Evolutionary conservation across 345 rosid species (phyloP).

Genomic region (Fremontodendron californicum): DNA sequence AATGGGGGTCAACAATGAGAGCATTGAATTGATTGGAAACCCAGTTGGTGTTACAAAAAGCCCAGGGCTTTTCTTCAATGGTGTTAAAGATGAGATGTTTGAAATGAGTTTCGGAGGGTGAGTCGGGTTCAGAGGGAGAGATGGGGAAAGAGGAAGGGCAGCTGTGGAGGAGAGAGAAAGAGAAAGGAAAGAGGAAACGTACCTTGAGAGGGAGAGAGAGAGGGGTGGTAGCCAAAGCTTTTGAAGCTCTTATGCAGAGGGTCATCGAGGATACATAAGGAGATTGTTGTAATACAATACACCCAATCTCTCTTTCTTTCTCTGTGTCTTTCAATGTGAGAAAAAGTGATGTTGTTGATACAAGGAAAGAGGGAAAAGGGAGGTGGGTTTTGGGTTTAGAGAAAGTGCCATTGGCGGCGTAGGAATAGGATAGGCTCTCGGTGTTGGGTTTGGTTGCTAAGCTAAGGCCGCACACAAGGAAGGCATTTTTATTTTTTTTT

Average conservation of each 20-base stretch:
- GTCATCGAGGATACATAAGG: conserved; percentile 51
- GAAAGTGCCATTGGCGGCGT: neutral
- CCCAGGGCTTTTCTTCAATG: conserved; percentile 30
- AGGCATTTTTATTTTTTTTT: too few species aligned
- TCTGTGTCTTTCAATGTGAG: neutral
- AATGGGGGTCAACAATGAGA: conserved; percentile 42
- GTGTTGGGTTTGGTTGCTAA: neutral
- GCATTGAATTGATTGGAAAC: conserved; percentile 38
- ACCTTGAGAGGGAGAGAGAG: conserved; percentile 30
- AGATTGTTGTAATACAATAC: neutral
- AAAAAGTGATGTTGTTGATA: neutral
- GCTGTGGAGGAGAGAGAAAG: conserved; percentile 25
- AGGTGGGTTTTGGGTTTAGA: neutral
- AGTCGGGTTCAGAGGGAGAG: neutral
- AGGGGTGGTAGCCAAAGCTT: conserved; percentile 34
- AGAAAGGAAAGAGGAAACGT: conserved; percentile 32
- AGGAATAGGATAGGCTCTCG: neutral
- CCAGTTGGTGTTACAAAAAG: conserved; percentile 43
- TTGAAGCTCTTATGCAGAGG: conserved; percentile 56
- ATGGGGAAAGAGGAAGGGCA: neutral
- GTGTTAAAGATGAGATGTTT: conserved; percentile 46
- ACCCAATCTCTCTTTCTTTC: neutral
- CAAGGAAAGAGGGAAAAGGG: neutral
- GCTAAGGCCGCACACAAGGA: neutral
- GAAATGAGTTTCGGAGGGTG: conserved; percentile 31